phyloP scores from a whole-genome alignment of 208 protist genomes.

The Trichomonas tenax region DNA sequence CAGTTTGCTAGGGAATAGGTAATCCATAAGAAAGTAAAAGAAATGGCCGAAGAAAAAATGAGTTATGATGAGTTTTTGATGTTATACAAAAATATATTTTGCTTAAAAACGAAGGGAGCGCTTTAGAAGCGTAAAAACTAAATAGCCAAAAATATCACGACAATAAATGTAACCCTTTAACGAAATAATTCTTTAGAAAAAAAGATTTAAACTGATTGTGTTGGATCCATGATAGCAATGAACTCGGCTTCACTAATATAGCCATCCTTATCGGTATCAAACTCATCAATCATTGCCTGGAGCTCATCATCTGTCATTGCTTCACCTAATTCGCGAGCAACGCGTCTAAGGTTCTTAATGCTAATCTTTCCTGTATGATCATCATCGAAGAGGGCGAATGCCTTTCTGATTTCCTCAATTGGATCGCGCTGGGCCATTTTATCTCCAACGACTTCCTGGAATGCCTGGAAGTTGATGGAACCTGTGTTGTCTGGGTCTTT shows the following conservation, averaged over 20 bases:
- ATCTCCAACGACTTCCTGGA: conserved; percentile 47
- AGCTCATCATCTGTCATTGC: conserved; percentile 68
- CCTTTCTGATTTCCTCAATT: conserved; percentile 51
- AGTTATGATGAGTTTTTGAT: too few relatives aligned
- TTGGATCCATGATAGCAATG: conserved; percentile 16
- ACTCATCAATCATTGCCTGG: conserved; percentile 90
- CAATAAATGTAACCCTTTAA: not conserved
- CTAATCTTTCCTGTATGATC: conserved; percentile 48
- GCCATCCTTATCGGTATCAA: conserved; percentile 76
- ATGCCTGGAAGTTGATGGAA: not conserved
- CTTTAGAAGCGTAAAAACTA: not conserved
- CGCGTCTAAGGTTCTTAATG: conserved; percentile 43
- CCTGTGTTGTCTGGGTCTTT: conserved; percentile 4
- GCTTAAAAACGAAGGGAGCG: too few relatives aligned
- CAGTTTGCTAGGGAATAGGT: too few relatives aligned
- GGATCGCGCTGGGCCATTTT: conserved; percentile 64
- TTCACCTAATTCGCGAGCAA: conserved; percentile 47
- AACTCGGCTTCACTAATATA: conserved; percentile 21
- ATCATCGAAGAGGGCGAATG: conserved; percentile 54
- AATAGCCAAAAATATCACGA: not conserved
- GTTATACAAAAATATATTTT: too few relatives aligned
- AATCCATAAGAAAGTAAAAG: too few relatives aligned
- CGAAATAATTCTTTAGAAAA: not conserved
- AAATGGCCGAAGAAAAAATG: too few relatives aligned
- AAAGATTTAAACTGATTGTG: not conserved